A percentile compares a stretch with the other conserved stretches of the same genome.
phyloP scores from a whole-genome alignment of 768 basidiomycete genomes.

The Hortiboletus flavorubellus region DNA sequence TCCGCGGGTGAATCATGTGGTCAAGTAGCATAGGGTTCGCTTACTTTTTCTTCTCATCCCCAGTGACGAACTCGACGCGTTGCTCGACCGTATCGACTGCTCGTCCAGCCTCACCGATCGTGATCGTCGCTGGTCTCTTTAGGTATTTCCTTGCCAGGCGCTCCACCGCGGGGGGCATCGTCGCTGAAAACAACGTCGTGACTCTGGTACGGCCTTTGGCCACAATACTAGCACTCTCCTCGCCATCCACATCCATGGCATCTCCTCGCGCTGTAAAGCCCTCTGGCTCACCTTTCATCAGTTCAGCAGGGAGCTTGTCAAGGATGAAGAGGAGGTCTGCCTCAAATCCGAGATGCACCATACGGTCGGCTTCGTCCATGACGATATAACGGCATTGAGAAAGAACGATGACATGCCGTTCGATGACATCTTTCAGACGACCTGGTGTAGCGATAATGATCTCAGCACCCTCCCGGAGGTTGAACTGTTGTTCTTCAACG shows the following conservation, averaged over 20 bases:
- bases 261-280: slow-evolving; percentile 32
- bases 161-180: slow-evolving; percentile 98
- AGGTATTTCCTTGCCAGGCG: slow-evolving; percentile 93
- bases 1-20: slow-evolving; percentile 3
- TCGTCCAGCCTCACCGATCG: slow-evolving; percentile 96
- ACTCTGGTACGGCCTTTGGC: slow-evolving; percentile 76
- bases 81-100: slow-evolving; percentile 99
- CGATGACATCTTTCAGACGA: slow-evolving; percentile 96
- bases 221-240: slow-evolving; percentile 44
- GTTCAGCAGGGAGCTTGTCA: slow-evolving; percentile 83
- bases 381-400: slow-evolving; percentile 98
- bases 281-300: slow-evolving; percentile 74
- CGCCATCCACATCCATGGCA: slow-evolving; percentile 76
- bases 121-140: slow-evolving; percentile 88
- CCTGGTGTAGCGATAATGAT: slow-evolving; percentile 99
- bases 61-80: slow-evolving; percentile 85
- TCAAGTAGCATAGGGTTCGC: slow-evolving; percentile 26
- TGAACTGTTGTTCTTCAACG: slow-evolving; percentile 97
- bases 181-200: slow-evolving; percentile 97
- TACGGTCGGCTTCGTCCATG: slow-evolving; percentile 99
- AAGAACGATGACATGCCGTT: slow-evolving; percentile 91
- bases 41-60: slow-evolving; percentile 96
- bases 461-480: slow-evolving; percentile 95
- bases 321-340: slow-evolving; percentile 91
- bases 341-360: slow-evolving; percentile 98